Percentiles rank a stretch among this genome's conserved stretches.
These are phyloP conservation scores for Colletotrichum liaoningense DNA, from an alignment of 2,329 filamentous ascomycete genomes.

Conservation along the genomic window DNA sequence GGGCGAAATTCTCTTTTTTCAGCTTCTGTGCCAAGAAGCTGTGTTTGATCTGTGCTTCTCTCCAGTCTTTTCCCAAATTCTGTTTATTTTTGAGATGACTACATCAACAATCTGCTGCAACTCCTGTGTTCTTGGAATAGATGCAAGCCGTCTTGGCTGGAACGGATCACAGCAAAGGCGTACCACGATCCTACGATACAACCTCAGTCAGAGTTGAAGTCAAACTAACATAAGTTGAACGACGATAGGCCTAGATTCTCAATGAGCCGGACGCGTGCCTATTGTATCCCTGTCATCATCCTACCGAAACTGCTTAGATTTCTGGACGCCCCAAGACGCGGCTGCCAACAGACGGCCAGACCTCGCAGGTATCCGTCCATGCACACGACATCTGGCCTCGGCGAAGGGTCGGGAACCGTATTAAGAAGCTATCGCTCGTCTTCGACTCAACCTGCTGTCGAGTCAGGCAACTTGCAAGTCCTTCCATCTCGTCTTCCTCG, in stretches of 20 bases:
- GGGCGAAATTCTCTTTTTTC: background rate
- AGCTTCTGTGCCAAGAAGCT: conserved; percentile 15
- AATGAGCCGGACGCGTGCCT: background rate
- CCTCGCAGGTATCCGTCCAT: background rate
- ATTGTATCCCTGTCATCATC: background rate
- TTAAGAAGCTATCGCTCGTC: background rate
- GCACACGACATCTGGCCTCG: background rate
- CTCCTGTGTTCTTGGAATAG: background rate
- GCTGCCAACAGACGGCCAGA: background rate
- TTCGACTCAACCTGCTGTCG: background rate
- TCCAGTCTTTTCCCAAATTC: background rate
- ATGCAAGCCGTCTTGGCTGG: conserved; percentile 1
- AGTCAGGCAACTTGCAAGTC: background rate
- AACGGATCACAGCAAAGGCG: background rate
- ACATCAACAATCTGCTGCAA: background rate
- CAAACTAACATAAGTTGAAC: background rate
- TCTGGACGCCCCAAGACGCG: background rate
- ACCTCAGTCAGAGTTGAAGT: background rate
- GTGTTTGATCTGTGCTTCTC: conserved; percentile 9
- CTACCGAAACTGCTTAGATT: background rate
- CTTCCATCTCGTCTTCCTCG: background rate
- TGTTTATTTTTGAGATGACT: background rate
- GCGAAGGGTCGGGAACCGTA: too few relatives aligned
- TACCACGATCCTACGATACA: background rate
- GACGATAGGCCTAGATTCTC: background rate